These are phyloP conservation scores for Metschnikowia lochheadii DNA, from an alignment of 805 yeast genomes.

Conservation along the genomic window DNA sequence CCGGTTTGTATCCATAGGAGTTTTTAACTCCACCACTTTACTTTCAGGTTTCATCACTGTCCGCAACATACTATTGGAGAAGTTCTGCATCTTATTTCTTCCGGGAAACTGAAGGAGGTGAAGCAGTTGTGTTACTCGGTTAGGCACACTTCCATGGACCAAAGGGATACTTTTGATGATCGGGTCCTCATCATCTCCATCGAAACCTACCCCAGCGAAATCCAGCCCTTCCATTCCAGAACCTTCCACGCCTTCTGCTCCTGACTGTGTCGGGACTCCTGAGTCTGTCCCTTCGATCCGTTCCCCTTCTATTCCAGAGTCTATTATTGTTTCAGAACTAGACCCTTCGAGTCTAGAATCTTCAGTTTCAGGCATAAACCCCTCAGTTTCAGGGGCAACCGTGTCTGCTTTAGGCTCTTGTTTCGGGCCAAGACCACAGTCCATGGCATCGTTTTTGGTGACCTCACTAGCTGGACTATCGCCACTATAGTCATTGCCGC, in stretches of 20 bases:
- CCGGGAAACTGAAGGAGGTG: constrained; percentile 44
- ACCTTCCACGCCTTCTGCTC: too few relatives aligned
- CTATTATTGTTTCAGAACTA: not conserved
- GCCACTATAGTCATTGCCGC: not conserved
- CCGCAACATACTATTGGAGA: constrained; percentile 30
- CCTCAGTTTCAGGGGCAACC: too few relatives aligned
- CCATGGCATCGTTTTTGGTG: not conserved
- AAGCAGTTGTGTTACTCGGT: constrained; percentile 23
- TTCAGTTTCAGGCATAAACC: too few relatives aligned
- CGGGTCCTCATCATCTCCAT: constrained; percentile 30
- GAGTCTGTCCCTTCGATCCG: too few relatives aligned
- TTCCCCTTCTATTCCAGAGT: too few relatives aligned
- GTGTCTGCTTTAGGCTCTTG: too few relatives aligned
- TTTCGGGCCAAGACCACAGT: too few relatives aligned
- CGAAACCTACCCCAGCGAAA: not conserved
- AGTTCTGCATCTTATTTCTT: constrained; percentile 42
- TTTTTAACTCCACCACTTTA: constrained; percentile 65
- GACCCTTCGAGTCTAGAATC: too few relatives aligned
- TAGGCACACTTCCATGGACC: constrained; percentile 24
- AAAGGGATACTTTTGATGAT: constrained; percentile 38
- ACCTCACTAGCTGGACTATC: not conserved
- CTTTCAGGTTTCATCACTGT: constrained; percentile 59
- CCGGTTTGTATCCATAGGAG: constrained; percentile 64
- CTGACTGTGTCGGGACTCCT: too few relatives aligned
- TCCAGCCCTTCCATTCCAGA: not conserved